Conservation (phyloP, 2,329 filamentous ascomycete species). For the Pseudogymnoascus sp. region DNA sequence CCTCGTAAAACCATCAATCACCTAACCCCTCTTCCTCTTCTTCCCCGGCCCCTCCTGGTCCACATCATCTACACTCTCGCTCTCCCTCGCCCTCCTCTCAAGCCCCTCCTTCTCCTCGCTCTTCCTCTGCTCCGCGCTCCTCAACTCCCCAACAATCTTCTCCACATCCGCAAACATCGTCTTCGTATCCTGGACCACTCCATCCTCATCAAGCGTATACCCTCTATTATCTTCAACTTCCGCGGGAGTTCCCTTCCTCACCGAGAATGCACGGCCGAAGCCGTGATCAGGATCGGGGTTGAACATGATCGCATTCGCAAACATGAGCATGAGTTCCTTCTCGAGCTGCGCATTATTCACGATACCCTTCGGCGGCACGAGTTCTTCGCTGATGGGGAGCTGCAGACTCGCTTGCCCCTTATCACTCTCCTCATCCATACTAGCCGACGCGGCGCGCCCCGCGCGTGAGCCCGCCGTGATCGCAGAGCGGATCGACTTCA, state of each 20-base stretch:
- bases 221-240: conserved; percentile 37
- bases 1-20: background rate
- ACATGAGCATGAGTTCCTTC: conserved; percentile 91
- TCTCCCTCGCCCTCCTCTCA: conserved; percentile 22
- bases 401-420: conserved; percentile 50
- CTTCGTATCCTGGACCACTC: conserved; percentile 77
- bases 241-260: conserved; percentile 35
- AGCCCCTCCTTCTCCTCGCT: conserved; percentile 23
- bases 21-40: background rate
- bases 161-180: conserved; percentile 89
- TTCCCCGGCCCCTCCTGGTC: background rate
- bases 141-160: conserved; percentile 32
- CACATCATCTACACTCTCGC: conserved; percentile 4
- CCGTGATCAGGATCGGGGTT: conserved; percentile 75
- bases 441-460: conserved; percentile 53
- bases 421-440: conserved; percentile 51
- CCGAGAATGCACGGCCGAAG: conserved; percentile 53
- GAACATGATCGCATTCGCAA: conserved; percentile 98
- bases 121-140: conserved; percentile 26
- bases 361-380: conserved; percentile 80
- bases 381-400: conserved; percentile 66
- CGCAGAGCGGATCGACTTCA: conserved; percentile 70
- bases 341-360: conserved; percentile 91
- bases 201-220: conserved; percentile 72
- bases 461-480: conserved; percentile 67